These are phyloP conservation scores for Sergeia podlipaevii DNA, from an alignment of 208 protist genomes.

Conservation along the genomic window DNA sequence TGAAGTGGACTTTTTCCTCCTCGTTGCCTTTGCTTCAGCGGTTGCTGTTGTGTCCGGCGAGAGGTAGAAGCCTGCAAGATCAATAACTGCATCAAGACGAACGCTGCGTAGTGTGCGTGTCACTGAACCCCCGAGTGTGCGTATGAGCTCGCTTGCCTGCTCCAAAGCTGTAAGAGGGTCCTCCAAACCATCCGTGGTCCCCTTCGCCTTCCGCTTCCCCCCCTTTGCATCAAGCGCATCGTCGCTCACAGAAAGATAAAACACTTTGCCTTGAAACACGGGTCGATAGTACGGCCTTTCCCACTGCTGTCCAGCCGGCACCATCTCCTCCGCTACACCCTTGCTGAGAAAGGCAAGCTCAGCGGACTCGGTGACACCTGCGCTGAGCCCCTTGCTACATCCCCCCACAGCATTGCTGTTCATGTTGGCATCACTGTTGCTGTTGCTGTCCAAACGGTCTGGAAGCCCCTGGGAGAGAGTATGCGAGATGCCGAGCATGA, in stretches of 20 bases:
- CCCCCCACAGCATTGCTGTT: neutral
- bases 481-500: neutral
- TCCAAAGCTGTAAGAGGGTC: constrained; percentile 13
- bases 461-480: too few relatives aligned
- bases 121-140: constrained; percentile 57
- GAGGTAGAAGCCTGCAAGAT: constrained; percentile 37
- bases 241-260: constrained; percentile 29
- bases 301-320: constrained; percentile 31
- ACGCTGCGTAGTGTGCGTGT: constrained; percentile 31
- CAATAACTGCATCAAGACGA: constrained; percentile 43
- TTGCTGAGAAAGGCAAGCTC: constrained; percentile 7
- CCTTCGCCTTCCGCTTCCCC: neutral
- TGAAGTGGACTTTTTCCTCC: constrained; percentile 1
- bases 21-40: constrained; percentile 2
- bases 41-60: neutral
- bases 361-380: neutral
- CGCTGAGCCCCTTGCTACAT: neutral
- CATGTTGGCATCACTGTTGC: neutral
- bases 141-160: constrained; percentile 52
- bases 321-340: constrained; percentile 23
- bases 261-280: constrained; percentile 47
- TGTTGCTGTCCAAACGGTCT: neutral
- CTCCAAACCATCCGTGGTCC: constrained; percentile 14
- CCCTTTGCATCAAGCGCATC: constrained; percentile 7
- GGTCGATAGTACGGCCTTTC: constrained; percentile 48